Evolutionary conservation across 495 filamentous ascomycete species (phyloP), one percentile per base, ranked within the genome.

Genomic region (Tuber microsphaerosporum): DNA sequence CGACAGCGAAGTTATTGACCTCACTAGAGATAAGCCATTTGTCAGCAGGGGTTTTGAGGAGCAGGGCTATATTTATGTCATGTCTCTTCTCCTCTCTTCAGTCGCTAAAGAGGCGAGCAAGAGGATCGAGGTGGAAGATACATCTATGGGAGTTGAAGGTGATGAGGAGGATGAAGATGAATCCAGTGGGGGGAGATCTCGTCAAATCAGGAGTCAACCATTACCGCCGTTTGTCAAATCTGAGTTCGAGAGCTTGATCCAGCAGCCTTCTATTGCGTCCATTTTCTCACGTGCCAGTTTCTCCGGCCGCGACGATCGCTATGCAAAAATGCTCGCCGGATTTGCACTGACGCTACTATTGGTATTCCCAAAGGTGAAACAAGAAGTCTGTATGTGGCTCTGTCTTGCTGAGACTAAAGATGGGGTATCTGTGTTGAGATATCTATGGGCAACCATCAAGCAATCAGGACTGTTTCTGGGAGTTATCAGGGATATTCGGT

Each of bases 321-420:
- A 34, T 34, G 91, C 92, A 0, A 90, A 89, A 76, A 85, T 92
- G 19, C 87, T 97, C 69, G 94, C 96, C 69, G 92, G 90, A 69
- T 98, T 97, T 82, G 92, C 93, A 3, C 86, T 98, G 65, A 95
- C 92, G 20, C 84, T 99, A 14, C 84, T 98, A 10, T 89, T 91
- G 74, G 92, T 93, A 73, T 99, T 99, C 79, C 95, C 94, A 31
- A 86, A 88, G 14, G 87, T 89, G 56, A 89, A 90, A 31, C 93
- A 97, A 80, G 96, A 98, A 72, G 96, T 98, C 72, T 91, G 94
- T 1, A 97, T 98, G 93, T 96, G 95, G 87, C 85, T 99, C 7
- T 98, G 94, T 78, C 85, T 94, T 20, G 91, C 93, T 0, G 93
- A 93, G 44, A 90, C 92, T 17, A 85, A 87, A 4, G 87, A 87